Evolutionary conservation across 2,329 filamentous ascomycete genomes (phyloP).

Genomic region (Colletotrichum phormii): DNA sequence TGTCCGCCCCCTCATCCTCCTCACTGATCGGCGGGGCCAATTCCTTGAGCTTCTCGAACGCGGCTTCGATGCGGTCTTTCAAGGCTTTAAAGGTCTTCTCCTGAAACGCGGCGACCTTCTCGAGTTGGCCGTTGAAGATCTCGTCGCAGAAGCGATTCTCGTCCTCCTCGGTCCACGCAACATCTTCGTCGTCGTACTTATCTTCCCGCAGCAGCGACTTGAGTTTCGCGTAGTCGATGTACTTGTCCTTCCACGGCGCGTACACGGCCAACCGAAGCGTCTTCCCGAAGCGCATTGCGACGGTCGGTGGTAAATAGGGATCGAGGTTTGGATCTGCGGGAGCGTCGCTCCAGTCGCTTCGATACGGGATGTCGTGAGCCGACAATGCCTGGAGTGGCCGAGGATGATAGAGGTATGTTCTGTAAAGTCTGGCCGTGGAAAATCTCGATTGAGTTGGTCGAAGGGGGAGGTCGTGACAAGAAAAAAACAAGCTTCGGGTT

Average conservation of each 20-base stretch:
- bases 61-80: slow-evolving; percentile 64
- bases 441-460: slow-evolving; percentile 7
- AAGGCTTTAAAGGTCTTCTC: slow-evolving; percentile 75
- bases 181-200: slow-evolving; percentile 67
- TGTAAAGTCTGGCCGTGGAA: slow-evolving; percentile 1
- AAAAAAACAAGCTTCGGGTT: slow-evolving; percentile 34
- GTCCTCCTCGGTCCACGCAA: slow-evolving; percentile 90
- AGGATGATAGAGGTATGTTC: background rate
- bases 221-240: slow-evolving; percentile 95
- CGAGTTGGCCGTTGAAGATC: slow-evolving; percentile 91
- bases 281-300: slow-evolving; percentile 89
- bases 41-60: slow-evolving; percentile 80
- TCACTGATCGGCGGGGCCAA: slow-evolving; percentile 64
- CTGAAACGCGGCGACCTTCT: slow-evolving; percentile 94
- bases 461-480: background rate
- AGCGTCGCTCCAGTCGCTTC: background rate
- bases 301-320: background rate
- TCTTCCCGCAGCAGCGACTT: slow-evolving; percentile 90
- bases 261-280: slow-evolving; percentile 86
- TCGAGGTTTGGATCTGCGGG: background rate
- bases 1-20: slow-evolving; percentile 51
- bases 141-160: slow-evolving; percentile 95
- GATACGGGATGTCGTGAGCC: background rate
- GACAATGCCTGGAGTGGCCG: background rate
- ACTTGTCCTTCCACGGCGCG: slow-evolving; percentile 89